A percentile compares a stretch with the other conserved stretches of the same genome.
Conservation (phyloP, 306 rosid genomes). For the Urtica urens region DNA sequence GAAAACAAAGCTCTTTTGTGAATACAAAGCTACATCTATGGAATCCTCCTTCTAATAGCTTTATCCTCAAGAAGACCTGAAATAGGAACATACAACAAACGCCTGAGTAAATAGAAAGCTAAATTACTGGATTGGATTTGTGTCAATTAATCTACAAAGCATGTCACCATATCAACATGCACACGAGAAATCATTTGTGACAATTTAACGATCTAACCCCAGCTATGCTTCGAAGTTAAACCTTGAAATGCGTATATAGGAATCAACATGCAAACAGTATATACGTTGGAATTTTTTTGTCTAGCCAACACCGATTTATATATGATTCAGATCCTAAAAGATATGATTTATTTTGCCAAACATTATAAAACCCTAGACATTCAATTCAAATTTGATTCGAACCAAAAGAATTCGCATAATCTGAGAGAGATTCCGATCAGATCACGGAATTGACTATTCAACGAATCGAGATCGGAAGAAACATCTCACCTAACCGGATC, state of each 20-base stretch:
- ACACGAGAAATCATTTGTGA: not conserved
- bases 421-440: not conserved
- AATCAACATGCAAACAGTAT: not conserved
- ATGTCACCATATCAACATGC: not conserved
- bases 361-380: not conserved
- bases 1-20: conserved; percentile 6
- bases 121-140: too few species aligned
- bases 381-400: not conserved
- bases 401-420: not conserved
- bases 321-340: too few species aligned
- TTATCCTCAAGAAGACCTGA: conserved; percentile 4
- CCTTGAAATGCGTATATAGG: not conserved
- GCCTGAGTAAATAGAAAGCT: not conserved
- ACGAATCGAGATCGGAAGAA: not conserved
- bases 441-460: too few species aligned
- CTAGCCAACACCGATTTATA: too few species aligned
- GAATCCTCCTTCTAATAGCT: conserved; percentile 4
- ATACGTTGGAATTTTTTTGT: not conserved
- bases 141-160: not conserved
- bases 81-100: not conserved
- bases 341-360: too few species aligned
- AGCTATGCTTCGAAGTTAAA: not conserved
- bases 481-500: conserved; percentile 29
- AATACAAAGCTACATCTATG: not conserved
- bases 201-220: not conserved